Base-by-base conservation (phyloP, 2,329 filamentous ascomycete species). In the Cercospora nicotianae region DNA sequence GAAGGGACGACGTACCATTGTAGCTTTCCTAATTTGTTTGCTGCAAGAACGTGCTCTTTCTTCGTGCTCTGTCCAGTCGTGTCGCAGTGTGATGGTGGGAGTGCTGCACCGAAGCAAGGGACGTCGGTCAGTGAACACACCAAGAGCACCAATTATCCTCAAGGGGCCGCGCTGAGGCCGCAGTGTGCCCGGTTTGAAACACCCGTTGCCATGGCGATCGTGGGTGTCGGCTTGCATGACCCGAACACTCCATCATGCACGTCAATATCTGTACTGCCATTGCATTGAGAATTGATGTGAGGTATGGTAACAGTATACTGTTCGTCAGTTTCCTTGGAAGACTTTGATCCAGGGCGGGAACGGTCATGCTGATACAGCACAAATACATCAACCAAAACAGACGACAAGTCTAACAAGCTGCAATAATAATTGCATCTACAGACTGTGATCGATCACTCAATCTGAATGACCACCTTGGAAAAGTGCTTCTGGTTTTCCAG, bases 401-500 rank as follows among this genome's bases (percentile, higher is more conserved):
- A 39, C 36, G n/a, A 39, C 36, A 39, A 39, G 36, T 6, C 36
- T 2, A 1, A n/a, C 16, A 39, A 13, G 13, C 16, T n/a, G 36
- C 36, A 39, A 39, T 5, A 16, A 48, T 9, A 48, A 20, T 18
- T 20, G 20, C 42, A 48, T 48, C 8, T 18, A 48, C 42, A 20
- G 8, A 20, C 36, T n/a, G 36, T 3, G 2, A 39, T n/a, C 36
- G 16, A 18, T 36, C 45, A 68, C 33, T 53, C 28, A 23, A 72
- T 55, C 42, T 68, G 65, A 53, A 73, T 72, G 3, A 72, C 65
- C 6, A 74, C 68, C 58, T 75, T 73, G 0, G 66, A 79, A 72
- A 80, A 81, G 70, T 81, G 18, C 72, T 76, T 20, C 69, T 66
- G 69, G 33, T 58, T 66, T 45, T 69, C 69, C 39, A 77, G 51